Conservation (phyloP, 192 early-diverging fungal species). For the Dissophora globulifera region DNA sequence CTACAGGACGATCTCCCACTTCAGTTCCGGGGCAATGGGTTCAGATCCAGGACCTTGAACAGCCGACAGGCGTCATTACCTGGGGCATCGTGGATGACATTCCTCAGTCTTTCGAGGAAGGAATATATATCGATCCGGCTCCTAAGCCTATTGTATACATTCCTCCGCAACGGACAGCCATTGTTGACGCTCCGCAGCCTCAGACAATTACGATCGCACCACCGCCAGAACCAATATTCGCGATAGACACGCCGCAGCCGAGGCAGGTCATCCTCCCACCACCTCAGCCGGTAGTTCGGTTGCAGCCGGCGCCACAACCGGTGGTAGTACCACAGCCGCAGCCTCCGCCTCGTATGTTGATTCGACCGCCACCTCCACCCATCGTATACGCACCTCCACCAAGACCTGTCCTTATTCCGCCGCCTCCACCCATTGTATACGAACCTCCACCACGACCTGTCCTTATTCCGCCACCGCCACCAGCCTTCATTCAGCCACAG, state of each 20-base stretch:
- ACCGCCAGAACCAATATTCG: slow-evolving; percentile 7
- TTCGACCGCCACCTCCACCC: slow-evolving; percentile 16
- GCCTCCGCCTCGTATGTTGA: slow-evolving; percentile 3
- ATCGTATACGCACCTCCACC: slow-evolving; percentile 12
- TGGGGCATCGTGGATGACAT: slow-evolving; percentile 41
- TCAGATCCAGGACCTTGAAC: background rate
- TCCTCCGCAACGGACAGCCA: slow-evolving; percentile 13
- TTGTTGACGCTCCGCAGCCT: slow-evolving; percentile 22
- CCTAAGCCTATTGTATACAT: slow-evolving; percentile 20
- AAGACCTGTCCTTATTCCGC: slow-evolving; percentile 25
- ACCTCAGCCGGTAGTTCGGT: background rate
- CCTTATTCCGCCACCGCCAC: background rate
- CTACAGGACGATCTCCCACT: background rate
- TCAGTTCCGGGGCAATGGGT: slow-evolving; percentile 19
- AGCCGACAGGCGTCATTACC: slow-evolving; percentile 18
- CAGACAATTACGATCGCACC: background rate
- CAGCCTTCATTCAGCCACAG: slow-evolving; percentile 13
- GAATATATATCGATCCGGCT: background rate
- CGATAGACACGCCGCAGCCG: background rate
- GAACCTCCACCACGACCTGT: background rate
- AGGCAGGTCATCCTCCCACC: background rate
- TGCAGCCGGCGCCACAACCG: background rate
- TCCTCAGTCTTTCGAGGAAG: slow-evolving; percentile 5
- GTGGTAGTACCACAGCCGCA: background rate
- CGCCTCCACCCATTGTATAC: slow-evolving; percentile 7